Conservation (phyloP, 148 eudicot genomes). For the Silene conica region DNA sequence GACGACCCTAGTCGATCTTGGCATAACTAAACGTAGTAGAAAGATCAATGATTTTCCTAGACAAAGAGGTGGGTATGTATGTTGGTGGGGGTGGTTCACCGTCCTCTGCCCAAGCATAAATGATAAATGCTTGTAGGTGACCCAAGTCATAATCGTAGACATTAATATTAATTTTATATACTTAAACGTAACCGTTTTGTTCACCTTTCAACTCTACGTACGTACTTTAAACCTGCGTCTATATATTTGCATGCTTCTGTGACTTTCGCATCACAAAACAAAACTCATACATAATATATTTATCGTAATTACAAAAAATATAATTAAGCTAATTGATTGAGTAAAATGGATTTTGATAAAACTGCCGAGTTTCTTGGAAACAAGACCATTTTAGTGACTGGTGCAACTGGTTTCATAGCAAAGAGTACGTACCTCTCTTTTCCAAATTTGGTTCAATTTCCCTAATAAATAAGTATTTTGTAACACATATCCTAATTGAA, state of each 20-base stretch:
- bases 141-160: background rate
- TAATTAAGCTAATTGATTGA: no score
- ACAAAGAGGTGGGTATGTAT: background rate
- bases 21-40: no score
- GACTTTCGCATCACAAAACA: background rate
- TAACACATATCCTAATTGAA: no score
- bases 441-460: no score
- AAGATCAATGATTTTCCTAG: background rate
- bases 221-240: background rate
- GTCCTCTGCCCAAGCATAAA: slow-evolving; percentile 1
- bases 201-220: background rate
- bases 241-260: background rate
- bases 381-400: slow-evolving; percentile 14
- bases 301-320: no score
- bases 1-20: no score
- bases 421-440: background rate
- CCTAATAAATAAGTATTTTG: no score
- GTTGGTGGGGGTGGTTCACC: background rate
- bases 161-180: background rate
- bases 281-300: no score
- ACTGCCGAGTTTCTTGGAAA: slow-evolving; percentile 13
- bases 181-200: background rate
- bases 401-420: slow-evolving; percentile 22
- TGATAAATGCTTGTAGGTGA: background rate
- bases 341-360: slow-evolving; percentile 10